Evolutionary conservation across 2,329 filamentous ascomycete species (phyloP), one percentile per base, ranked within the genome.

Genomic region (Fusarium napiforme): DNA sequence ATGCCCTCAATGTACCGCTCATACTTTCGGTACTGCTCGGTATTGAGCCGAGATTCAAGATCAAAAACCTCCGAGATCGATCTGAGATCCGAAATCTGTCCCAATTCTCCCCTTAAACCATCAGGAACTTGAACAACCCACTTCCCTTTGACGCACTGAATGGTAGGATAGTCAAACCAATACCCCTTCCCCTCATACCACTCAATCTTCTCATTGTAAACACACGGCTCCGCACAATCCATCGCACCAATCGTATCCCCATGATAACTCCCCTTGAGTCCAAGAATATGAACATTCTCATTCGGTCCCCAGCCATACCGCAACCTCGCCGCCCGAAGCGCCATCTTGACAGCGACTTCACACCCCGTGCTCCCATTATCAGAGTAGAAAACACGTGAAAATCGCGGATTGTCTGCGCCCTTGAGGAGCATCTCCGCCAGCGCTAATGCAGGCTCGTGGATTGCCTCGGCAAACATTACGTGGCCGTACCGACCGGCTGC

Each of bases 221-320:
- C 88, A 39, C 89, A 91, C 0, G 94, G 93, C 78, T 96, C 93
- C 0, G 93, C 90, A 60, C 91, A 93, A 79, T 96, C 93, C 94
- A 97, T 96, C 0, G 93, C 93, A 0, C 94, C 94, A 52, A 97
- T 95, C 0, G 94, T 97, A 78, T 97, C 94, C 4, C 94, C 94
- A 76, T 97, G 94, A 76, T 97, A 97, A 73, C 92, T 93, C 1
- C 93, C 93, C 78, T 92, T 93, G 15, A 97, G 83, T 0, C 94
- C 94, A 7, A 97, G 79, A 5, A 96, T 89, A 7, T 89, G 89
- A 16, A 95, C 85, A 55, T 90, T 87, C 4, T 87, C 83, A 19
- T 83, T 84, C 0, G 87, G 83, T 43, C 86, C 84, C 91, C 91
- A 94, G 15, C 86, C 88, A 72, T 95, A 95, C 14, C 92, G 86